Evolutionary conservation across 495 filamentous ascomycete genomes (phyloP), one percentile per base, ranked within the genome.

Genomic region (Penicillium arizonense): DNA sequence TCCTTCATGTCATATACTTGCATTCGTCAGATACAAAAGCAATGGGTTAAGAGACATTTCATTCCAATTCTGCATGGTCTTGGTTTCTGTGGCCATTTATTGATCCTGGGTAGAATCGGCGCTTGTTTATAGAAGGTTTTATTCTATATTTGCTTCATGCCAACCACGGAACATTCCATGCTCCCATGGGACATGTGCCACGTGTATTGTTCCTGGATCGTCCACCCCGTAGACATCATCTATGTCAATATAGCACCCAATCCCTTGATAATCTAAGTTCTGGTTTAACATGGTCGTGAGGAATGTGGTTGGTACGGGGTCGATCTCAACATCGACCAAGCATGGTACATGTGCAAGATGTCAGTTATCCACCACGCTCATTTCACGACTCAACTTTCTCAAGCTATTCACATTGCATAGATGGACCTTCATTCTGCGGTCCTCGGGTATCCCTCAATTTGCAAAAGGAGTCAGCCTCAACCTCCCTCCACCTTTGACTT

Each of bases 1-100:
- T 62, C 65, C 59, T 57, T 47, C 56, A 61, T 74, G 69, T 74
- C 71, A 69, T 50, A 60, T 67, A 61, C 57, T 62, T 70, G 59
- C 62, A 58, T 63, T 65, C 58, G 57, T 62, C 62, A 62, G 57
- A 59, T 64, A 71, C 60, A 67, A 69, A 70, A 69, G 63, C 61
- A 69, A 63, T 61, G 67, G 62, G 62, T 62, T 61, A 68, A 18
- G 64, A 69, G 64, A 60, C 18, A 50, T 43, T 41, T 50, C 42
- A 32, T 23, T 42, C 28, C 20, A 30, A 30, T 41, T 33, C 30
- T 16, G 18, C 26, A 41, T 9, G 35, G 24, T 24, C 32, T 47
- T 57, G 36, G 28, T 47, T 44, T 32, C 16, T 23, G 4, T 16
- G 14, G 3, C 33, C 12, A 5, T 38, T 14, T 11, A n/a, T 4